Conservation (phyloP, 306 rosid genomes). For the Oemleria cerasiformis region DNA sequence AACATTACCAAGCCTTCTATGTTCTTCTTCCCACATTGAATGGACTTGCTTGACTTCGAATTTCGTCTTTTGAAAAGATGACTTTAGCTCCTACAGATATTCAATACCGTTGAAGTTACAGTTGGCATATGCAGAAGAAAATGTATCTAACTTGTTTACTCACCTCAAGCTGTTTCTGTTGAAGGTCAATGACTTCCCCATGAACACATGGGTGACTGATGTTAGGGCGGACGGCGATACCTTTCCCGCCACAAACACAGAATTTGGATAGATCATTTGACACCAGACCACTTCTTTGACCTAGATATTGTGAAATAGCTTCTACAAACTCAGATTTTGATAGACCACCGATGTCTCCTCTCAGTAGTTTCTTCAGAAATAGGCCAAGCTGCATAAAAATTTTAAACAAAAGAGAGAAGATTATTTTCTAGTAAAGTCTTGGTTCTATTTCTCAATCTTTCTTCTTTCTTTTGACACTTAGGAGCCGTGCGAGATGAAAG, state of each 20-base stretch:
- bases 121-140: neutral
- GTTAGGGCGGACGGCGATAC: constrained; percentile 27
- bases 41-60: constrained; percentile 56
- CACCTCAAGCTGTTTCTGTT: constrained; percentile 78
- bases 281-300: constrained; percentile 56
- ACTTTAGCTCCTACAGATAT: constrained; percentile 52
- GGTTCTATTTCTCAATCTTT: no score
- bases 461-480: no score
- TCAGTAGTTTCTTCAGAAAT: constrained; percentile 75
- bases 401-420: constrained; percentile 12
- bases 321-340: constrained; percentile 67
- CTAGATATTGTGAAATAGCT: constrained; percentile 59
- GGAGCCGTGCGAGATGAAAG: no score
- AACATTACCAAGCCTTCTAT: constrained; percentile 68
- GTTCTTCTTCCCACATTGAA: constrained; percentile 61
- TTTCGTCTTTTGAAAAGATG: constrained; percentile 56
- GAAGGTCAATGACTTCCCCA: constrained; percentile 46
- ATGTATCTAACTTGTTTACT: neutral
- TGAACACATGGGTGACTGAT: constrained; percentile 34
- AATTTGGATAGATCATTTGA: constrained; percentile 67
- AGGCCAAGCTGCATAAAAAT: constrained; percentile 61
- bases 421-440: no score
- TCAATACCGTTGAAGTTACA: neutral
- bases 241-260: constrained; percentile 74
- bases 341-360: constrained; percentile 41